Base-by-base conservation (phyloP, 257 asterid genomes). In the Fraxinus excelsior region DNA sequence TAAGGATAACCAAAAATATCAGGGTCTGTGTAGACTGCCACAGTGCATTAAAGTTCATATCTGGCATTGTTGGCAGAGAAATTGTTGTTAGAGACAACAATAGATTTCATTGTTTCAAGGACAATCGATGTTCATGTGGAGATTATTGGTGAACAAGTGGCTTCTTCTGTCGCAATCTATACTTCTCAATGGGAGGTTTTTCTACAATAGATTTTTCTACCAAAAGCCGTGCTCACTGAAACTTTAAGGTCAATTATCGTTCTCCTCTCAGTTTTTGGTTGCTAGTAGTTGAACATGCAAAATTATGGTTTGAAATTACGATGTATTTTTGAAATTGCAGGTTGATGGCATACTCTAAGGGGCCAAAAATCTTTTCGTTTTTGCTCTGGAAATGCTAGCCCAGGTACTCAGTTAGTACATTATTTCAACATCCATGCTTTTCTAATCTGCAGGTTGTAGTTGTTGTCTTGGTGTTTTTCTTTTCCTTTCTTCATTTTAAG, bases 1-100 rank as follows among this genome's bases (percentile, higher is more conserved):
- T 92, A 82, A 84, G 97, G 82, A 92, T 94, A 78, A 94, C 90
- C 1, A 94, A 92, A 83, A 94, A 94, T 71, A 87, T 94, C 26
- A 86, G 98, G 80, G 90, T 94, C 13, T 94, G 98, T 82, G 94
- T 91, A 78, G 98, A 94, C 77, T 94, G 96, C 75, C 98, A 94
- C 76, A 88, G 94, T 78, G 98, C 97, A 19, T 88, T 94, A 23
- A 94, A 90, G 82, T 86, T 90, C 85, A 89, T 92, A 40, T 88
- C 96, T 0, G 83, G 94, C 40, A 90, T 94, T 83, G 90, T 85
- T 74, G 81, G 84, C 11, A 73, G 98, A 74, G 96, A 94, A 83
- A 91, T 94, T 69, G 78, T 90, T 11, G 92, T 94, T 38, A 87
- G 98, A 77, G 98, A 94, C 74, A 94, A 88, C 74, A 90, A 85